Base-by-base conservation (phyloP, 495 filamentous ascomycete genomes). In the Durotheca rogersii region DNA sequence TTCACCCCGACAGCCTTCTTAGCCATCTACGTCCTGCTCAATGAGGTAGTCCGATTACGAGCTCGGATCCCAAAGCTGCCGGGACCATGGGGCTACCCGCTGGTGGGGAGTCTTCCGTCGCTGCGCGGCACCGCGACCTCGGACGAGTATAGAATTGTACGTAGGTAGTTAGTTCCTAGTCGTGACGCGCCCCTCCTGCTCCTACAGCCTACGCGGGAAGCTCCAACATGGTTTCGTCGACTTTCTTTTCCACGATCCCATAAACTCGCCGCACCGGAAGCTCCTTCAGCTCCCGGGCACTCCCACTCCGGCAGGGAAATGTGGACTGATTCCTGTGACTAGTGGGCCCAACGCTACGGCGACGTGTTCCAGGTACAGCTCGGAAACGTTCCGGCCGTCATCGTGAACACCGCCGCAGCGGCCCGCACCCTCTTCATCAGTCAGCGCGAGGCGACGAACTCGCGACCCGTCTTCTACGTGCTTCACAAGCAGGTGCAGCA, bases 381-480 rank as follows among this genome's bases (percentile, higher is more conserved):
- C 61, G 84, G 83, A 9, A 86, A 84, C 51, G 75, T 70, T 76
- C 72, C 84, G 30, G 82, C 87, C 45, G 71, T 89, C 1, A 84
- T 87, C 50, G 85, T 83, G 29, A 88, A 88, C 60, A 81, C 76
- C 41, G 86, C 85, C 53, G 83, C 85, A 20, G 80, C 83, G 3
- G 82, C 87, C 18, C 74, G 77, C 15, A 73, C 84, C 31, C 69
- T 89, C 4, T 89, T 85, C 84, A 83, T 87, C 59, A 84, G 79
- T 29, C 83, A 89, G 51, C 81, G 84, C 51, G 82, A 81, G 0
- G 79, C 83, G 4, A 72, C 87, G n/a, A 85, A 87, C 53, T 86
- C 83, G 3, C 76, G 85, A 1, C 85, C 85, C 0, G 85, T 76
- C 1, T 80, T 87, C 47, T 83, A 87, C 59, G 87, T 85, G 1